These are phyloP conservation scores for Nyssa sinensis DNA, from an alignment of 148 eudicot species.

Conservation along the genomic window DNA sequence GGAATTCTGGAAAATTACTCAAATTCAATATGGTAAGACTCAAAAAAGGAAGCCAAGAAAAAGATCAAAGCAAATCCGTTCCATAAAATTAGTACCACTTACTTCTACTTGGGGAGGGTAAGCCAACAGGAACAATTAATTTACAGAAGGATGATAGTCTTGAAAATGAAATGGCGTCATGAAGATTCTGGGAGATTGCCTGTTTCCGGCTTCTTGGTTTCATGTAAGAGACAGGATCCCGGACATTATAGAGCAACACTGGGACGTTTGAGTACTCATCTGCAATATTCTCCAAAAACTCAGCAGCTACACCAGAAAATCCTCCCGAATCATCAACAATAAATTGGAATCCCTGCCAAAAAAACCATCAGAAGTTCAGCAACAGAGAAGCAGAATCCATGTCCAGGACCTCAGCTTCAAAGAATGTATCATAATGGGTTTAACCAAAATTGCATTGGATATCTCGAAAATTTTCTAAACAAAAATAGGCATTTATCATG, in stretches of 20 bases:
- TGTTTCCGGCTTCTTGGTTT: slow-evolving; percentile 39
- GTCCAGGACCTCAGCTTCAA: background rate
- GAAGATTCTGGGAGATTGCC: slow-evolving; percentile 58
- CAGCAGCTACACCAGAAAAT: slow-evolving; percentile 80
- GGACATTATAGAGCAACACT: slow-evolving; percentile 67
- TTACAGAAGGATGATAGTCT: slow-evolving; percentile 72
- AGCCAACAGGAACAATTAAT: slow-evolving; percentile 78
- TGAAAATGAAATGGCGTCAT: slow-evolving; percentile 80
- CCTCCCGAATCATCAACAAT: slow-evolving; percentile 89
- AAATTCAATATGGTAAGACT: slow-evolving; percentile 1
- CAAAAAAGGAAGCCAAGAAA: background rate
- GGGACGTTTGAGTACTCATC: slow-evolving; percentile 85
- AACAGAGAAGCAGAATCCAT: background rate
- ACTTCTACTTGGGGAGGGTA: slow-evolving; percentile 68
- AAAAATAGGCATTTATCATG: background rate
- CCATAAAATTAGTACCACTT: slow-evolving; percentile 23
- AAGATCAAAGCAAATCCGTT: background rate
- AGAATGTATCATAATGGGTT: background rate
- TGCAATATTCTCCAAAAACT: slow-evolving; percentile 71
- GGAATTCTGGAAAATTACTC: background rate
- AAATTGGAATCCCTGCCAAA: slow-evolving; percentile 83
- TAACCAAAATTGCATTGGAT: background rate
- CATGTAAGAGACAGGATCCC: slow-evolving; percentile 46
- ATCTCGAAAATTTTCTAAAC: background rate
- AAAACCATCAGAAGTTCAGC: slow-evolving; percentile 1